These are phyloP conservation scores for Dysphania ambrosioides DNA, from an alignment of 148 eudicot genomes.

Conservation along the genomic window DNA sequence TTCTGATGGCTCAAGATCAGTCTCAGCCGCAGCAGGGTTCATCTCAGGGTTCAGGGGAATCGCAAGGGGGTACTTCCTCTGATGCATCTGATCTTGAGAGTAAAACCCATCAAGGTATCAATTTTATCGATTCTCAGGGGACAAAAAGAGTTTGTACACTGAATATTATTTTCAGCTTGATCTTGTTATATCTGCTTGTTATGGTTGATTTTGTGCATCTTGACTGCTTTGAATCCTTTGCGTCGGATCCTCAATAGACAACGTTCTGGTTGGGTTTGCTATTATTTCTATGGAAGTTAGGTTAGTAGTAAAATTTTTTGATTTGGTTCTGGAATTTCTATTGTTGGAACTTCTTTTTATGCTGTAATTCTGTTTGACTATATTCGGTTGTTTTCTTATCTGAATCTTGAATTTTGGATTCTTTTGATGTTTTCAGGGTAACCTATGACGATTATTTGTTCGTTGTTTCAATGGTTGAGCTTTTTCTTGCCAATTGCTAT, in stretches of 20 bases:
- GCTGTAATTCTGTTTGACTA: background rate
- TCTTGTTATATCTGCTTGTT: constrained; percentile 6
- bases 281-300: background rate
- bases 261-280: background rate
- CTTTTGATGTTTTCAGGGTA: background rate
- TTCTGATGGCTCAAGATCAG: constrained; percentile 30
- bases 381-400: background rate
- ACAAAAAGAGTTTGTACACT: background rate
- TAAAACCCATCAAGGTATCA: constrained; percentile 57
- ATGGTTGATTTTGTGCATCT: background rate
- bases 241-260: background rate
- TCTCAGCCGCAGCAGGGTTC: constrained; percentile 29
- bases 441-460: background rate
- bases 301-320: background rate
- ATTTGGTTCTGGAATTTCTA: constrained; percentile 6
- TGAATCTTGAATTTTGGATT: background rate
- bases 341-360: background rate
- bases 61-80: constrained; percentile 73
- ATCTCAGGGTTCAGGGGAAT: constrained; percentile 62
- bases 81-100: constrained; percentile 64
- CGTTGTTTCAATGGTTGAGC: background rate
- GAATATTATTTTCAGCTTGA: background rate
- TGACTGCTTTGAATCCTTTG: too few relatives aligned
- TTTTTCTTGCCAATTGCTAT: background rate
- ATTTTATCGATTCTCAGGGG: background rate